Evolutionary conservation across 257 asterid species (phyloP), one percentile per base, ranked within the genome.

Genomic region (Salvia hispanica): DNA sequence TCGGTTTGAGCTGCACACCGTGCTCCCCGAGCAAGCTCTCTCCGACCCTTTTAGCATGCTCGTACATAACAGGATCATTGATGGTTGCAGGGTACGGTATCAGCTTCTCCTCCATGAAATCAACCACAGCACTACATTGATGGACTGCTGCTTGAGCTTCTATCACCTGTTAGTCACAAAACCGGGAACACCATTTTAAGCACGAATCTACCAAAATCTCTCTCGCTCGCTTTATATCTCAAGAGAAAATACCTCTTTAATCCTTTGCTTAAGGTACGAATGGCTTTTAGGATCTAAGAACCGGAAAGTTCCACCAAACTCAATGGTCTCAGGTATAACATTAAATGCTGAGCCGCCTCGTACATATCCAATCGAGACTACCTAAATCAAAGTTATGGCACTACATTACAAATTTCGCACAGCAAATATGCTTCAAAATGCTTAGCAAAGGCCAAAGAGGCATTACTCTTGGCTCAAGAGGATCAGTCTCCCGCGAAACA

Each of bases 401-500:
- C 4, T 3, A 9, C 28, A 12, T 34, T 18, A 53, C 21, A 31
- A 31, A 7, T 25, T 42, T 34, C 25, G 54, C 63, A 25, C 21
- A 52, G 47, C 25, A 34, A 5, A 10, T 43, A 55, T 28, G 58
- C 54, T 48, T 43, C 47, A 54, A 12, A 25, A 53, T 14, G 43
- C 43, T 39, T 8, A 10, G 2, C 15, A 40, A n/a, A 65, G 58
- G 37, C 14, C 11, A 51, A 67, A 50, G 6, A 72, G 28, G 12
- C 61, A 66, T 25, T 82, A 92, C 98, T 83, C 87, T 82, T 61
- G 96, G 56, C 64, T 83, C 88, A 16, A 89, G 78, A 66, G 96
- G 96, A 74, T 92, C 86, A 11, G 92, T 89, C 81, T 92, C 96
- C 53, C 98, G 87, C 3, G 98, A 92, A 78, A 92, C 76, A 66